phyloP scores from a whole-genome alignment of 495 filamentous ascomycete genomes.

The Filosporella fistucella region DNA sequence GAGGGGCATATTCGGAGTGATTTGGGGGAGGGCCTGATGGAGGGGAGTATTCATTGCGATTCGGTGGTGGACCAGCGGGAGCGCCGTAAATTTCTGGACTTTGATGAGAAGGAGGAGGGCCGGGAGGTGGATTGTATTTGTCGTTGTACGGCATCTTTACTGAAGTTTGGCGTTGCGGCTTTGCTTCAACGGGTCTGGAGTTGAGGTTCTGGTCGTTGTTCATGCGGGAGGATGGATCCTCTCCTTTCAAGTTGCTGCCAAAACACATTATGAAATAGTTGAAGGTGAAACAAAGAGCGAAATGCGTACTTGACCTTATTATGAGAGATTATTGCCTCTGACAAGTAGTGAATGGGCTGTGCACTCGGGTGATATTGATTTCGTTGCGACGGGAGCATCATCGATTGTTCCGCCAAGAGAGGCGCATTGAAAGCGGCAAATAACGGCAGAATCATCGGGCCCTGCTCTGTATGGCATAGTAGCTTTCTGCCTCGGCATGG shows the following conservation, averaged over 20 bases:
- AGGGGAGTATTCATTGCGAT: constrained; percentile 17
- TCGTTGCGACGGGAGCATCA: background rate
- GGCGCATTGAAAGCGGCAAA: too few relatives aligned
- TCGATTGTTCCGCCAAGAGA: constrained; percentile 5
- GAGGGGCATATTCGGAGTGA: constrained; percentile 22
- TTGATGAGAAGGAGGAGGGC: constrained; percentile 16
- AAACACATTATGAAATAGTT: constrained; percentile 18
- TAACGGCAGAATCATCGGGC: too few relatives aligned
- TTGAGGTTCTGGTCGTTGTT: constrained; percentile 10
- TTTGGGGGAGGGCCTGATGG: constrained; percentile 23
- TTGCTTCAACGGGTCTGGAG: constrained; percentile 12
- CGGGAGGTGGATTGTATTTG: constrained; percentile 11
- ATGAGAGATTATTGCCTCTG: background rate
- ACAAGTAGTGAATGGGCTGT: background rate
- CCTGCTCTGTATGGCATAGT: too few relatives aligned
- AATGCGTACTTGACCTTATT: background rate
- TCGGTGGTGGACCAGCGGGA: constrained; percentile 22
- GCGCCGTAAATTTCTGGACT: constrained; percentile 20
- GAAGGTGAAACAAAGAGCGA: background rate
- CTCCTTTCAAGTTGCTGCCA: constrained; percentile 18
- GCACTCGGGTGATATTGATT: background rate
- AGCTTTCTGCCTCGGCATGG: too few relatives aligned
- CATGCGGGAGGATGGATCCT: constrained; percentile 10
- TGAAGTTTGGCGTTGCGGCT: background rate
- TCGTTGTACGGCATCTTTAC: constrained; percentile 20